Evolutionary conservation across 345 rosid genomes (phyloP).

Genomic region (Syzygium aromaticum): DNA sequence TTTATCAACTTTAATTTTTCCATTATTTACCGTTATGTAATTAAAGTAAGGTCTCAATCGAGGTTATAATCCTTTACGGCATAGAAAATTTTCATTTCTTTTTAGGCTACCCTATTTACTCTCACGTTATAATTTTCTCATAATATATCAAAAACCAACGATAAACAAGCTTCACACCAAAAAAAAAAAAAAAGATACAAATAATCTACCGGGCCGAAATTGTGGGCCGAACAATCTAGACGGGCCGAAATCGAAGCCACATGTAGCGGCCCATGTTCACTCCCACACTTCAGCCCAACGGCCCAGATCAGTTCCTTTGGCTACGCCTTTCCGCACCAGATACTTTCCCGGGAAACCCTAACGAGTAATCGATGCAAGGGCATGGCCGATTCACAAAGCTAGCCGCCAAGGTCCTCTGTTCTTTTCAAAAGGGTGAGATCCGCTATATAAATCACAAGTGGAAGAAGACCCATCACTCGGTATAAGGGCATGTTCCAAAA

Average conservation of each 20-base stretch:
- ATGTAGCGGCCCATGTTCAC: not conserved
- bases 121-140: not conserved
- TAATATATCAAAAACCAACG: not conserved
- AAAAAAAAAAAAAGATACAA: not conserved
- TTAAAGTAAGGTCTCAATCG: not conserved
- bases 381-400: not conserved
- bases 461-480: fast-evolving
- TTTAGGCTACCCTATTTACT: not conserved
- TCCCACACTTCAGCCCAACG: not conserved
- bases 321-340: not conserved
- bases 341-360: not conserved
- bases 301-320: not conserved
- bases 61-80: not conserved
- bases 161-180: not conserved
- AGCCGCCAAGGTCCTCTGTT: not conserved
- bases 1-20: not conserved
- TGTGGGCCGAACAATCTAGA: too few relatives aligned
- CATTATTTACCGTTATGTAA: not conserved
- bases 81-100: not conserved
- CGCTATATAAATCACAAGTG: not conserved
- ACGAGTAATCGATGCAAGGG: not conserved
- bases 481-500: not conserved
- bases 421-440: not conserved
- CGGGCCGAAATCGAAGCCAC: not conserved
- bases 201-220: not conserved